Base-by-base conservation (phyloP, 2,329 filamentous ascomycete species). In the Sporothrix protearum region DNA sequence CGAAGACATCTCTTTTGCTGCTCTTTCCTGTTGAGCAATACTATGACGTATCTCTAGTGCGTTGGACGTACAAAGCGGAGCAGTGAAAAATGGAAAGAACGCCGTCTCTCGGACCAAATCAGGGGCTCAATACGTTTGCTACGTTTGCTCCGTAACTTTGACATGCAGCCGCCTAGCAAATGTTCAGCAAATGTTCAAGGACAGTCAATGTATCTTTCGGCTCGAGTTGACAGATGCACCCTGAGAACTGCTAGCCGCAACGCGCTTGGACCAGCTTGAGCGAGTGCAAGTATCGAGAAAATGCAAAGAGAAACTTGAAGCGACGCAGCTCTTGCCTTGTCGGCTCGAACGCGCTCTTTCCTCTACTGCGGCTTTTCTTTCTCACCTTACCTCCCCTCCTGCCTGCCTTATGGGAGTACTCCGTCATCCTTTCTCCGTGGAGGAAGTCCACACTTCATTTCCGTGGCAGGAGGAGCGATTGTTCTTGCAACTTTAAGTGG, bases 371-470 rank as follows among this genome's bases (percentile, higher is more conserved):
- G 28, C 4, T 39, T 42, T 68, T 53, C 22, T 30, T 67, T 39
- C 47, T 68, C 28, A 68, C 64, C 64, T 68, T 51, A 68, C 64
- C 64, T n/a, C 64, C 39, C n/a, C 45, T 66, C 8, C 42, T 39
- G 6, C 7, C 22, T 57, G 25, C 14, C 28, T 49, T 51, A 51
- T 19, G 22, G 51, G 51, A 28, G 28, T 64, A 8, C n/a, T 45
- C 33, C 59, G n/a, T 19, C 33, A 64, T 64, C 36, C 36, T 42
- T 30, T 19, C 39, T 19, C 55, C 55, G 59, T 63, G 59, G 36
- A 45, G 28, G 45, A 64, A 42, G n/a, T 42, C 59, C 59, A 45
- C 22, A 33, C 28, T 42, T 30, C 51, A 30, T 55, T 55, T 25
- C 51, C 51, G 25, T 30, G 51, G 51, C 51, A 55, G 51, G 51